A percentile compares a stretch with the other conserved stretches of the same genome.
These are phyloP conservation scores for Apium graveolens DNA, from an alignment of 129 eudicot species.

Conservation along the genomic window DNA sequence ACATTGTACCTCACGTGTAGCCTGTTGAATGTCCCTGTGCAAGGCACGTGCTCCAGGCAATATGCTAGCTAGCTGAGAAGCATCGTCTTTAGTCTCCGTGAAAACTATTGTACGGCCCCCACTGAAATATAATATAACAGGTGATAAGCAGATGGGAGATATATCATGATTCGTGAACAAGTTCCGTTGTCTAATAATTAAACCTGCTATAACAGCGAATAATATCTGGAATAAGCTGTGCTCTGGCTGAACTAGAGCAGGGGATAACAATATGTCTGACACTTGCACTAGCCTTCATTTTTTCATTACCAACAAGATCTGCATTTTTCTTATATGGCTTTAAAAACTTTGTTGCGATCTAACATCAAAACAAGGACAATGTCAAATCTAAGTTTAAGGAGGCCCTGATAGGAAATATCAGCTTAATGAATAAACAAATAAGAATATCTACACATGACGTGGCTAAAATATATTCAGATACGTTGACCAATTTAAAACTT, in stretches of 20 bases:
- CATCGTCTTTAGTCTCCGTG: constrained; percentile 82
- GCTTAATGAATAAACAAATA: no score
- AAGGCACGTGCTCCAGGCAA: constrained; percentile 83
- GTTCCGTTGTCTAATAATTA: not conserved
- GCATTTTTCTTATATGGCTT: constrained; percentile 58
- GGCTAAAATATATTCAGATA: not conserved
- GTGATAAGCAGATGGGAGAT: not conserved
- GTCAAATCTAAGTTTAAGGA: not conserved
- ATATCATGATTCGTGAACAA: not conserved
- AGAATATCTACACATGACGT: not conserved
- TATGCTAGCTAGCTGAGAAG: constrained; percentile 81
- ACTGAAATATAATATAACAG: constrained; percentile 24
- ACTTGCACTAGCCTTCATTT: no score
- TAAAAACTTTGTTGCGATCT: constrained; percentile 72
- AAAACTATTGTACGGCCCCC: constrained; percentile 93
- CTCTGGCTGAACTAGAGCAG: no score
- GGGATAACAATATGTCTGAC: no score
- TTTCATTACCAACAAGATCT: constrained; percentile 60
- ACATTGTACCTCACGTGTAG: constrained; percentile 72
- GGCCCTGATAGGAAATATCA: not conserved
- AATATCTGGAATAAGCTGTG: no score
- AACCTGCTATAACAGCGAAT: no score
- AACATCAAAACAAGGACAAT: constrained; percentile 2
- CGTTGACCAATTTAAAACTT: not conserved
- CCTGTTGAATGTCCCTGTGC: constrained; percentile 95